phyloP scores from a whole-genome alignment of 768 basidiomycete genomes.

The Hypholoma fasciculare region DNA sequence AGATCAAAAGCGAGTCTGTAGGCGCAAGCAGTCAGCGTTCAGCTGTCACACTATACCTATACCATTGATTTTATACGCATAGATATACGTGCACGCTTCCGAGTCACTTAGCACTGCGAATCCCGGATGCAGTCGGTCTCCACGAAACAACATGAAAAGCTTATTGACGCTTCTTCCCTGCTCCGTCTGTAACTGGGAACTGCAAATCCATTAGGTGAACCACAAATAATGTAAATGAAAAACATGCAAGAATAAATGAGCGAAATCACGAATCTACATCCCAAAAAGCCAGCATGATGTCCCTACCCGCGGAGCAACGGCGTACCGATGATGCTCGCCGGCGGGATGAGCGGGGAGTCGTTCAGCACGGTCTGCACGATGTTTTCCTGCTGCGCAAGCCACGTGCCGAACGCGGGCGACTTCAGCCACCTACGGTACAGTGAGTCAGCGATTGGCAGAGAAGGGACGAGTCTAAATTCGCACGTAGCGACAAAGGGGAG shows the following conservation, averaged over 20 bases:
- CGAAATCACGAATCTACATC: background rate
- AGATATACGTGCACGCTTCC: too few species aligned
- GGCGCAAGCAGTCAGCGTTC: too few species aligned
- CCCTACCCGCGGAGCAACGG: background rate
- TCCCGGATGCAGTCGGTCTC: too few species aligned
- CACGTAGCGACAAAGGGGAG: background rate
- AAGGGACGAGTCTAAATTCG: background rate
- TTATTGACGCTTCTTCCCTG: too few species aligned
- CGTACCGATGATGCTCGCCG: background rate
- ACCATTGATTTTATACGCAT: too few species aligned
- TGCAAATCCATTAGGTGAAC: too few species aligned
- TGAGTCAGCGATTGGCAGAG: background rate
- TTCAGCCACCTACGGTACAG: slow-evolving; percentile 54
- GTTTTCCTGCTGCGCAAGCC: slow-evolving; percentile 77
- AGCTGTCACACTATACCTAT: too few species aligned
- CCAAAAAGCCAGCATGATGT: background rate
- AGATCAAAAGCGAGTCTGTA: too few species aligned
- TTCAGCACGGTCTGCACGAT: slow-evolving; percentile 61
- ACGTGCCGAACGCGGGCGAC: slow-evolving; percentile 75
- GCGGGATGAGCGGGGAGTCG: slow-evolving; percentile 9
- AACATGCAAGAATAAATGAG: background rate
- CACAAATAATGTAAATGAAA: background rate
- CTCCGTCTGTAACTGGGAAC: too few species aligned
- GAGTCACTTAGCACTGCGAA: too few species aligned
- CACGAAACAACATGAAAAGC: too few species aligned